Conservation (phyloP, 139 green algal species). For the Chlorella vulgaris region DNA sequence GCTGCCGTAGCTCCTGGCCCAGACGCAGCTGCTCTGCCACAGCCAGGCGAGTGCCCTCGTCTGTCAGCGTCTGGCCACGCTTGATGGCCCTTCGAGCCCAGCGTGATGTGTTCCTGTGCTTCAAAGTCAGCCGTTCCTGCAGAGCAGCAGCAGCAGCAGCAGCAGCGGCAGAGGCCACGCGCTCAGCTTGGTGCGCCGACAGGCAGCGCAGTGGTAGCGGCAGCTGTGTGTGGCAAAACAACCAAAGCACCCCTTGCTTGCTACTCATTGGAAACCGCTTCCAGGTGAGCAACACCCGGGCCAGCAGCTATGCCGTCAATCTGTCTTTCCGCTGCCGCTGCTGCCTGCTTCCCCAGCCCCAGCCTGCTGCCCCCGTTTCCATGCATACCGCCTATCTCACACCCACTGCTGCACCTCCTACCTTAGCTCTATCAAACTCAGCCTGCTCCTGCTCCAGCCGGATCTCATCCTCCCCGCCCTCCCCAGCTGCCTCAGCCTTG, state of each 20-base stretch:
- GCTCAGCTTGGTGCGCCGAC: too few species aligned
- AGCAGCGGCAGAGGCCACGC: too few species aligned
- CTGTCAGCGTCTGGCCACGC: conserved; percentile 64
- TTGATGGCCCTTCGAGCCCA: conserved; percentile 90
- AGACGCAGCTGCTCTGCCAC: conserved; percentile 90
- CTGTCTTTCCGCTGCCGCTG: too few species aligned
- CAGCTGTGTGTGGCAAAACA: too few species aligned
- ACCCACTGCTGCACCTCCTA: too few species aligned
- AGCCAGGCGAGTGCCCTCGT: conserved; percentile 70
- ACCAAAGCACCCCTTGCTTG: too few species aligned
- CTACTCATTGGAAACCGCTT: too few species aligned
- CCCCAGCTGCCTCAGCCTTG: conserved; percentile 33
- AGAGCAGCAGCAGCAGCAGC: neutral
- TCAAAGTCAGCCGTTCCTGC: conserved; percentile 92
- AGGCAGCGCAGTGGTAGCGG: too few species aligned
- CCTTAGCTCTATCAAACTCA: conserved; percentile 78
- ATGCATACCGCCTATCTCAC: neutral
- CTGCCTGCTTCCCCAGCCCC: too few species aligned
- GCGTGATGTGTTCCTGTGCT: conserved; percentile 89
- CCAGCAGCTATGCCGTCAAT: too few species aligned
- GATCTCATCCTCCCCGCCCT: conserved; percentile 47
- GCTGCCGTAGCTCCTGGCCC: conserved; percentile 78
- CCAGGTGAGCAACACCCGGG: too few species aligned
- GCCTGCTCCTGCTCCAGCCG: conserved; percentile 63
- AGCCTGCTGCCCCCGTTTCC: neutral